phyloP scores from a whole-genome alignment of 257 asterid genomes.

The Petrea volubilis region DNA sequence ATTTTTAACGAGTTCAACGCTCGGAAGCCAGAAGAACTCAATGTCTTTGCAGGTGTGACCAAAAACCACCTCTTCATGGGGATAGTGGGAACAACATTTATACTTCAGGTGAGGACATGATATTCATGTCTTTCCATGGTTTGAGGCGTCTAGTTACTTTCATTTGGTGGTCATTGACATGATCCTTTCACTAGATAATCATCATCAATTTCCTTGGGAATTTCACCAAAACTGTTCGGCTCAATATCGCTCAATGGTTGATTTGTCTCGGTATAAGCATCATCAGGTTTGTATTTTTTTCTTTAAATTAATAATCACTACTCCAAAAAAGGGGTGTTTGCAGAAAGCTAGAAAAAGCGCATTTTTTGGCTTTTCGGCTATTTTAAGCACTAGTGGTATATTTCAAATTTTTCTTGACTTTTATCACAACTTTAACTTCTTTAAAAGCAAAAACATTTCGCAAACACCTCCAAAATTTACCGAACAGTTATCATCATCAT shows the following conservation, averaged over 20 bases:
- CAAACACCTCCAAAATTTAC: too few species aligned
- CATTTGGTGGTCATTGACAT: constrained; percentile 21
- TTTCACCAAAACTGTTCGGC: constrained; percentile 61
- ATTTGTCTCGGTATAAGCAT: constrained; percentile 63
- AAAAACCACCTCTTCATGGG: constrained; percentile 79
- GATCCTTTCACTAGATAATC: constrained; percentile 47
- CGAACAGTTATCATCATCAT: background rate
- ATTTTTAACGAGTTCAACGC: constrained; percentile 87
- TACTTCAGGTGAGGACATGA: constrained; percentile 61
- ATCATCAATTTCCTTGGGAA: constrained; percentile 82
- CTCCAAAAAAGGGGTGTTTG: too few species aligned
- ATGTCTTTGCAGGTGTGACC: constrained; percentile 80
- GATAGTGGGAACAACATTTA: constrained; percentile 74
- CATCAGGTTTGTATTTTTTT: constrained; percentile 55
- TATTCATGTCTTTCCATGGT: background rate
- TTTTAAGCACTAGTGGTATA: too few species aligned
- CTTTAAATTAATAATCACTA: too few species aligned
- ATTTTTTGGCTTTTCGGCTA: too few species aligned
- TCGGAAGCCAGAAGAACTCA: constrained; percentile 79
- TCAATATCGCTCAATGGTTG: constrained; percentile 60
- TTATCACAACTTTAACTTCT: too few species aligned
- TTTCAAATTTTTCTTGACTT: too few species aligned
- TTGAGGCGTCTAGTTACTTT: background rate
- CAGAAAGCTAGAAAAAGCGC: too few species aligned
- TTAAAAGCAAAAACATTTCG: too few species aligned